Base-by-base conservation (phyloP, 768 basidiomycete species). In the Leccinum truebloodii region DNA sequence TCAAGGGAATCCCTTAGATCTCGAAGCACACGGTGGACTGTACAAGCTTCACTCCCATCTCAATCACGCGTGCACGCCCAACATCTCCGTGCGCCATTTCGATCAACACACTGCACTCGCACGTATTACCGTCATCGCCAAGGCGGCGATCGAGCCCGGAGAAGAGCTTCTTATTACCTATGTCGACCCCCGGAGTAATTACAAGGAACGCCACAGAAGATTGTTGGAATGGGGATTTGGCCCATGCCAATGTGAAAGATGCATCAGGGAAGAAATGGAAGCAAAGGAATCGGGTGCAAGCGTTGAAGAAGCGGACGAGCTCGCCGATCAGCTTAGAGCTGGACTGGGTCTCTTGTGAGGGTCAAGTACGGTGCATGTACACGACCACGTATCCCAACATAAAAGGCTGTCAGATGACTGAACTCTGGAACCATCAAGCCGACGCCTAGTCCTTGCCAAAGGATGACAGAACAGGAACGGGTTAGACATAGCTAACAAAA, bases 41-140 rank as follows among this genome's bases (percentile, higher is more conserved):
- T 96, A 95, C 75, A 83, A 81, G 22, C 81, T 95, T 5, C 93
- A 95, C 71, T 89, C 93, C 2, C 91, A 95, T 65, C 73, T 95
- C 32, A 97, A 96, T 73, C 94, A 97, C 72, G 82, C 82, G 7
- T 97, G 94, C 73, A 72, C 77, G 18, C 92, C 94, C 0, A 95
- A 93, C 72, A 66, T 87, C 52, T 89, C 91, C 18, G 86, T 90
- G 16, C 86, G 89, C 2, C 93, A 93, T 69, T 75, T 92, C 59
- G 87, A 91, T 71, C 82, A 80, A 63, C 84, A 83, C 54, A 84
- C 79, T 2, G 81, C 88, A 2, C 86, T 92, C 57, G 80, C 87
- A 7, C 84, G 91, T 39, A 89, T 96, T 69, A 86, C 89, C 0
- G 70, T 93, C 26, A 72, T 91, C n/a, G 89, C 94, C 5, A 83